phyloP scores from a whole-genome alignment of 331 rosid genomes.

The Malus hybrid region DNA sequence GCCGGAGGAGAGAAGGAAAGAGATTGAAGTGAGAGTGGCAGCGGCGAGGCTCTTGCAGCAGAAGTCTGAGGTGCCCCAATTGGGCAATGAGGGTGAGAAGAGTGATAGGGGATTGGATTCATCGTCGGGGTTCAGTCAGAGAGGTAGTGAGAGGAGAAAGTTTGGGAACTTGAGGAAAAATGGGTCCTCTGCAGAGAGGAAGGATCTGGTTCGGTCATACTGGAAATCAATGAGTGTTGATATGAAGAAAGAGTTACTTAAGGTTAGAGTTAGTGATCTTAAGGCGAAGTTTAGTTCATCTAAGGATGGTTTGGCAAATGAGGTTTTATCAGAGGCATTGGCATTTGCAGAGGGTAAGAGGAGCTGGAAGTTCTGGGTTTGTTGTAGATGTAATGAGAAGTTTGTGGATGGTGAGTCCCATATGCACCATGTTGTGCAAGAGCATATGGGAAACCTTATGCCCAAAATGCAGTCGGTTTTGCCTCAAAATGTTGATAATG shows the following conservation, averaged over 20 bases:
- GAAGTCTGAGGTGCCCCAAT: constrained; percentile 50
- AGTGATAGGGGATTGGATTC: constrained; percentile 51
- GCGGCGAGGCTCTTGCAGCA: constrained; percentile 88
- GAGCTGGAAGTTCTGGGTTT: constrained; percentile 83
- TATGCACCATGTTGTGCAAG: constrained; percentile 76
- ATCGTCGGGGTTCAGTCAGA: constrained; percentile 48
- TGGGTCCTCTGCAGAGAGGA: constrained; percentile 63
- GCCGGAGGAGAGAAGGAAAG: constrained; percentile 74
- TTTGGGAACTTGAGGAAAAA: constrained; percentile 44
- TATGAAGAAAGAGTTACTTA: constrained; percentile 63
- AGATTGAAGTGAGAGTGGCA: constrained; percentile 83
- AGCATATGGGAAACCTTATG: constrained; percentile 68
- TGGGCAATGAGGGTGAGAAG: constrained; percentile 44
- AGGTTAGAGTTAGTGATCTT: constrained; percentile 56
- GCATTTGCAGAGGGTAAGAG: constrained; percentile 48
- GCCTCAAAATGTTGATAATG: constrained; percentile 72
- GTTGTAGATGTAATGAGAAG: constrained; percentile 64
- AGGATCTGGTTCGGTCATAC: constrained; percentile 55
- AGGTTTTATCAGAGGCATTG: constrained; percentile 62
- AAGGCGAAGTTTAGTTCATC: constrained; percentile 53
- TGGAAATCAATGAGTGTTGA: constrained; percentile 66
- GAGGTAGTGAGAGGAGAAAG: constrained; percentile 60
- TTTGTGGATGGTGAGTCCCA: constrained; percentile 52
- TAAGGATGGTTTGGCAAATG: constrained; percentile 54
- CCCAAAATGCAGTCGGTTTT: constrained; percentile 64